Conservation (phyloP, 208 protist species). For the Angomonas ambiguus region DNA sequence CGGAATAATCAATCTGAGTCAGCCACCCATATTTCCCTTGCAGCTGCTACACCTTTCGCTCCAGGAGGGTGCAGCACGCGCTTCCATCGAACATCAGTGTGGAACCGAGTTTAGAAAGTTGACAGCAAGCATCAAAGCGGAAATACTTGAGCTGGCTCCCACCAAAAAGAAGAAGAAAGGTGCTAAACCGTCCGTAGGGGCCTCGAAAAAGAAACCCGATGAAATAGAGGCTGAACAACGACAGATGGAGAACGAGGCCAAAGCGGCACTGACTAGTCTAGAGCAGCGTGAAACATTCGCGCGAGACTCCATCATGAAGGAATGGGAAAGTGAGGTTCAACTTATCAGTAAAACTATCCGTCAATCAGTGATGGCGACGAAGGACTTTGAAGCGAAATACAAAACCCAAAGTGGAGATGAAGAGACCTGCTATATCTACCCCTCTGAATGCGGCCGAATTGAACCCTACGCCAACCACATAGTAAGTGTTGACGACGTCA, state of each 20-base stretch:
- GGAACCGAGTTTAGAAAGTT: conserved; percentile 29
- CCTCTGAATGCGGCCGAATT: conserved; percentile 45
- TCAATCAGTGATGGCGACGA: conserved; percentile 44
- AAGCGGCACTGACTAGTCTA: conserved; percentile 32
- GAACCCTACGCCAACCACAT: conserved; percentile 69
- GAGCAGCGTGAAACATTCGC: conserved; percentile 49
- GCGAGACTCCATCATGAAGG: conserved; percentile 32
- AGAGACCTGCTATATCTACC: conserved; percentile 47
- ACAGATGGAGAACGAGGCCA: conserved; percentile 48
- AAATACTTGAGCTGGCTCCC: conserved; percentile 24
- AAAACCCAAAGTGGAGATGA: conserved; percentile 24
- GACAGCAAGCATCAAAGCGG: conserved; percentile 24
- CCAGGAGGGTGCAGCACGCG: conserved; percentile 48
- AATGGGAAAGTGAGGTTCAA: conserved; percentile 60
- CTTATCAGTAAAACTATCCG: conserved; percentile 54
- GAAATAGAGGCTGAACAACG: conserved; percentile 52
- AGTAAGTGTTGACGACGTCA: conserved; percentile 61
- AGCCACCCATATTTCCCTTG: conserved; percentile 57
- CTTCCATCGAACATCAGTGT: conserved; percentile 39
- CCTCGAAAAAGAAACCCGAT: conserved; percentile 41
- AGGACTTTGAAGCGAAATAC: conserved; percentile 65
- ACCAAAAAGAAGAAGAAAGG: conserved; percentile 60
- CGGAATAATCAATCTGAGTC: conserved; percentile 57
- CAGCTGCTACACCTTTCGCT: conserved; percentile 55
- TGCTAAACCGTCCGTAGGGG: conserved; percentile 7